Evolutionary conservation across 1,284 basidiomycete species (phyloP), one percentile per base, ranked within the genome.

Genomic region (Wallemia ichthyophaga): DNA sequence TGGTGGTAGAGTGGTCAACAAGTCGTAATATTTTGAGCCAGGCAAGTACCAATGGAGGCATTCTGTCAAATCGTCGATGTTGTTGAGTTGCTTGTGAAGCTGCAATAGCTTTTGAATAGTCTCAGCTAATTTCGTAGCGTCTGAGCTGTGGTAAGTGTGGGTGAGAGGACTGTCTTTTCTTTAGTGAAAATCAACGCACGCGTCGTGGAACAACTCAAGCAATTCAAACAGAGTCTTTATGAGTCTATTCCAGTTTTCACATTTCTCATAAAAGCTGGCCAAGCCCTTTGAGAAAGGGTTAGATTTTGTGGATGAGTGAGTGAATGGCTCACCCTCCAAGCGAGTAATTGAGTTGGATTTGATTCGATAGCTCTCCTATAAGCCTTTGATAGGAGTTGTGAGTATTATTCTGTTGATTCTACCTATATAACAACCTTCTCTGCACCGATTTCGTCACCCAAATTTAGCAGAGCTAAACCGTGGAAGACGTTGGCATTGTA

Each of bases 71-170:
- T 85, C 74, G 58, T 72, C 67, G 27, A 72, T 71, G 1, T 76
- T 76, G 0, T 83, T 83, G 61, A 79, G 73, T 57, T 77, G 71
- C 19, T 79, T 73, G 25, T 78, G 75, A 1, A 80, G 66, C 1
- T 78, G 74, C n/a, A 94, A 70, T 33, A 85, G 71, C 63, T 81
- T 83, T 66, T 89, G 83, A 53, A 92, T 67, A 0, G 74, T 72
- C 65, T 86, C 83, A 0, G 83, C 85, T 63, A 81, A 84, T 69
- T 85, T 91, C 7, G 73, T 73, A 0, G 76, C 77, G 67, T 96
- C 87, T 28, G 78, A 72, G 2, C 86, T 89, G 62, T 17, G 5
- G 7, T 7, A 31, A 31, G n/a, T 21, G 23, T 23, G 24, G 23
- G n/a, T 1, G 9, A 5, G n/a, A 5, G 3, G n/a, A 21, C 11